Evolutionary conservation across 1,284 basidiomycete genomes (phyloP).

Genomic region (Ceratobasidium sp.): DNA sequence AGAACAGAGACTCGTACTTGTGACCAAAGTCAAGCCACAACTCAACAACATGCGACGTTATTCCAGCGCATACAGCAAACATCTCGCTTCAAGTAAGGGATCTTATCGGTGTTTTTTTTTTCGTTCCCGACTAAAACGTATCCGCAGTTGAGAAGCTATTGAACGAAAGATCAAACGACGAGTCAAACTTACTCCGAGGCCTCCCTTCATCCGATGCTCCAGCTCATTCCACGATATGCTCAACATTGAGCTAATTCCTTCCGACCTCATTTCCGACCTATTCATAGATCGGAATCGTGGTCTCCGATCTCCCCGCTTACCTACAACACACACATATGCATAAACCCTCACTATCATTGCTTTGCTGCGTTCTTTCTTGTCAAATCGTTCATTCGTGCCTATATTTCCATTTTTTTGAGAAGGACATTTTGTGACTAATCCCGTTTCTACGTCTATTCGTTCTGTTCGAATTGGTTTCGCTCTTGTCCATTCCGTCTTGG

Average conservation of each 20-base stretch:
- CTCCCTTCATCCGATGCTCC: slow-evolving; percentile 36
- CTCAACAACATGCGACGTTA: slow-evolving; percentile 73
- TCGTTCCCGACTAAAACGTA: not conserved
- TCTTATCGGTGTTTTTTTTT: not conserved
- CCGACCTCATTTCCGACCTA: slow-evolving; percentile 34
- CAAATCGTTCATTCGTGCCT: slow-evolving; percentile 13
- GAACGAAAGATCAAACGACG: slow-evolving; percentile 21
- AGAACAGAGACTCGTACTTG: slow-evolving; percentile 71
- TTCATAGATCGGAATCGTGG: slow-evolving; percentile 28
- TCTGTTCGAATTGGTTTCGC: slow-evolving; percentile 33
- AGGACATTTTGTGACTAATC: slow-evolving; percentile 14
- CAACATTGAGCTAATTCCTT: slow-evolving; percentile 44
- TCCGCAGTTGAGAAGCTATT: slow-evolving; percentile 41
- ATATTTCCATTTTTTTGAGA: not conserved
- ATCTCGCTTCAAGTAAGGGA: slow-evolving; percentile 75
- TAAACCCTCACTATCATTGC: slow-evolving; percentile 31
- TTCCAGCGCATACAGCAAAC: slow-evolving; percentile 76
- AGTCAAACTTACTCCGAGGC: slow-evolving; percentile 31
- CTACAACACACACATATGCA: slow-evolving; percentile 11
- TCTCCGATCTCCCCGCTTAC: slow-evolving; percentile 2
- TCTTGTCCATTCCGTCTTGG: slow-evolving; percentile 9
- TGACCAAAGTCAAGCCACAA: slow-evolving; percentile 69
- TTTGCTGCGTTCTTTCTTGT: slow-evolving; percentile 21
- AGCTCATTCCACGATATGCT: not conserved
- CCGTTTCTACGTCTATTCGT: no score